Conservation (phyloP, 2,329 filamentous ascomycete species). For the Clonostachys rosea region DNA sequence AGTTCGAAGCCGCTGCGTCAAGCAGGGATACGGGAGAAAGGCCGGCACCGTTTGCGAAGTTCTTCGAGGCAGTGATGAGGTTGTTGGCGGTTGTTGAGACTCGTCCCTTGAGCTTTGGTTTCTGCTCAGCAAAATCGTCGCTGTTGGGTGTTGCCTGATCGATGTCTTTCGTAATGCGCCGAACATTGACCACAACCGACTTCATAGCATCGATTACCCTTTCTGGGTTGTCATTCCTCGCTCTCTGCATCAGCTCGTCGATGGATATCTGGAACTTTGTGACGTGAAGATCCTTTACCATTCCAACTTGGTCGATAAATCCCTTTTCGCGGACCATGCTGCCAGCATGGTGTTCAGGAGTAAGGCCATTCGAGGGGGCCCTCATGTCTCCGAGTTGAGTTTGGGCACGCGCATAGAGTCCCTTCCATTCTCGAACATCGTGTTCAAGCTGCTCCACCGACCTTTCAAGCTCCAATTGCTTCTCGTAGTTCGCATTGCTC, state of each 20-base stretch:
- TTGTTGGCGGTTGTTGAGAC: slow-evolving; percentile 95
- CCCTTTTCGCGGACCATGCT: slow-evolving; percentile 61
- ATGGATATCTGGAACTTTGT: slow-evolving; percentile 94
- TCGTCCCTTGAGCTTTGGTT: slow-evolving; percentile 69
- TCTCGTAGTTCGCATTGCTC: slow-evolving; percentile 73
- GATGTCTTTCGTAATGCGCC: slow-evolving; percentile 80
- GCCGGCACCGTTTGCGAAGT: slow-evolving; percentile 77
- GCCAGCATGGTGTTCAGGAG: slow-evolving; percentile 65
- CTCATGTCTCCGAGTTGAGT: slow-evolving; percentile 80
- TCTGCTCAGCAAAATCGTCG: slow-evolving; percentile 50
- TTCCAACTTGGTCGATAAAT: slow-evolving; percentile 66
- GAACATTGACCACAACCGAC: slow-evolving; percentile 74
- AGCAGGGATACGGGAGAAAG: slow-evolving; percentile 90
- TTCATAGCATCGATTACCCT: slow-evolving; percentile 84
- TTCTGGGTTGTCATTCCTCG: slow-evolving; percentile 68
- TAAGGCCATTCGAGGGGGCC: slow-evolving; percentile 72
- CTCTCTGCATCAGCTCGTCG: slow-evolving; percentile 79
- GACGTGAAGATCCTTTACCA: slow-evolving; percentile 87
- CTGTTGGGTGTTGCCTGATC: slow-evolving; percentile 51
- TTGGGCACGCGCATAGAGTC: slow-evolving; percentile 82
- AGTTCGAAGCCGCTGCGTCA: slow-evolving; percentile 88
- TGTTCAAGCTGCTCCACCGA: slow-evolving; percentile 74
- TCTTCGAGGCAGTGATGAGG: slow-evolving; percentile 90
- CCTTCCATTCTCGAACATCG: slow-evolving; percentile 86
- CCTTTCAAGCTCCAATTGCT: slow-evolving; percentile 72